Percentiles rank a stretch among this genome's conserved stretches.
phyloP scores from a whole-genome alignment of 2,329 filamentous ascomycete genomes.

The Spiromastix sp. region DNA sequence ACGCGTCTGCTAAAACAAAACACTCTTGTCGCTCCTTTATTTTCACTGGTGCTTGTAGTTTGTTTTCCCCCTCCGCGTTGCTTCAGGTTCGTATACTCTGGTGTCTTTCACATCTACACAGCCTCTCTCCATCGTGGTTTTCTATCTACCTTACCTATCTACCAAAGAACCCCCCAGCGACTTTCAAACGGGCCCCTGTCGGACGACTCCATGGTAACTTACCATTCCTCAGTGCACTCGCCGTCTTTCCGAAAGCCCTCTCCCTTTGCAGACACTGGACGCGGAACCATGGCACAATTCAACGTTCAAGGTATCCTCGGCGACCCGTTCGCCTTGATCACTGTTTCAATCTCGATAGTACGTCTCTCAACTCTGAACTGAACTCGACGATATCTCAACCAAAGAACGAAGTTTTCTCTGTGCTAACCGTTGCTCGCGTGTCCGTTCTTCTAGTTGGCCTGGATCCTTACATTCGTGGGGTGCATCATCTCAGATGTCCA shows the following conservation, averaged over 20 bases:
- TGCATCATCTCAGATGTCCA: constrained; percentile 62
- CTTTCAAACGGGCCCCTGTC: not conserved
- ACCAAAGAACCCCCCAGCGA: no score
- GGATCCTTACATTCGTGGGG: constrained; percentile 83
- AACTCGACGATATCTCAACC: no score
- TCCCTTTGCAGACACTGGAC: constrained; percentile 12
- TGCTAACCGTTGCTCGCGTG: constrained; percentile 1
- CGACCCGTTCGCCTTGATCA: constrained; percentile 91
- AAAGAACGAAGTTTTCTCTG: no score
- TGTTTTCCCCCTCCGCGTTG: not conserved
- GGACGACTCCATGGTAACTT: constrained; percentile 16
- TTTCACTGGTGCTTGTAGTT: not conserved
- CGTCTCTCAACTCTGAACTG: constrained; percentile 38
- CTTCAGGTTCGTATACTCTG: not conserved
- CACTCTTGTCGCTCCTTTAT: not conserved
- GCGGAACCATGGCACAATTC: constrained; percentile 47
- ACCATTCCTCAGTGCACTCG: constrained; percentile 13
- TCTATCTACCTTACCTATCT: not conserved
- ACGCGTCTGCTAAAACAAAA: no score
- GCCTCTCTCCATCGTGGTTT: not conserved
- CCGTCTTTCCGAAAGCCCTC: constrained; percentile 15
- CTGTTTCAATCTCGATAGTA: constrained; percentile 84
- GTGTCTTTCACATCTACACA: not conserved
- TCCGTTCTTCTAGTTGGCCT: constrained; percentile 59
- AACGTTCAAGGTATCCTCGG: constrained; percentile 83